These are phyloP conservation scores for Populus euphratica DNA, from an alignment of 345 rosid genomes.

Conservation along the genomic window DNA sequence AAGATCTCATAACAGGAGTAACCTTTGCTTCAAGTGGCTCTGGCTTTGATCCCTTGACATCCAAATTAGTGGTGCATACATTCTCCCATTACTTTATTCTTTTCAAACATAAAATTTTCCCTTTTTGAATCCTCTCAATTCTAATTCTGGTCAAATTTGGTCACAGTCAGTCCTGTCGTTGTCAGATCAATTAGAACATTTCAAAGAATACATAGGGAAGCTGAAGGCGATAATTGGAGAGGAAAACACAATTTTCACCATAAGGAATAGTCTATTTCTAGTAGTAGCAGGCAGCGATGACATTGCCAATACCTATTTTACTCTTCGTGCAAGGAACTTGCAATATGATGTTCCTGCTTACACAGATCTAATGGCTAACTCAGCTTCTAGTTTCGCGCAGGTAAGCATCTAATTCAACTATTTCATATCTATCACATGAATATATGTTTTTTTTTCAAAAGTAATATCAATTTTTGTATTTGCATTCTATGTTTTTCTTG, in stretches of 20 bases:
- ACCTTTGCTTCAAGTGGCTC: constrained; percentile 65
- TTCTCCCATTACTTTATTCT: background rate
- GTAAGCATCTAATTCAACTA: constrained; percentile 11
- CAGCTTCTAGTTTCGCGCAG: constrained; percentile 33
- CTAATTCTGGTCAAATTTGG: background rate
- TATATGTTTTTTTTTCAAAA: no score
- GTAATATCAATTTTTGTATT: background rate
- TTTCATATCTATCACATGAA: background rate
- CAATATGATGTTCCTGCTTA: constrained; percentile 37
- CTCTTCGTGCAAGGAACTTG: constrained; percentile 18
- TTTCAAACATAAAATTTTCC: background rate
- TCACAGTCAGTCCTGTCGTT: constrained; percentile 39
- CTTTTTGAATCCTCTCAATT: background rate
- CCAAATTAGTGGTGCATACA: constrained; percentile 32
- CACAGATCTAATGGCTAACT: constrained; percentile 29
- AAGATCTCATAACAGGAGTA: constrained; percentile 62
- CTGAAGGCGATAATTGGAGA: constrained; percentile 38
- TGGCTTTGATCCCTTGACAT: constrained; percentile 56
- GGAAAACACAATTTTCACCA: constrained; percentile 23
- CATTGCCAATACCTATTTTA: constrained; percentile 45
- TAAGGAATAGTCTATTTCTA: constrained; percentile 26
- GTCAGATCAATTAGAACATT: constrained; percentile 36
- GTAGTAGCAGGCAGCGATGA: constrained; percentile 56
- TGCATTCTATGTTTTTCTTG: background rate
- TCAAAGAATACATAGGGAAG: constrained; percentile 40